Base-by-base conservation (phyloP, 495 filamentous ascomycete genomes). In the Trichoderma orchidacearum region DNA sequence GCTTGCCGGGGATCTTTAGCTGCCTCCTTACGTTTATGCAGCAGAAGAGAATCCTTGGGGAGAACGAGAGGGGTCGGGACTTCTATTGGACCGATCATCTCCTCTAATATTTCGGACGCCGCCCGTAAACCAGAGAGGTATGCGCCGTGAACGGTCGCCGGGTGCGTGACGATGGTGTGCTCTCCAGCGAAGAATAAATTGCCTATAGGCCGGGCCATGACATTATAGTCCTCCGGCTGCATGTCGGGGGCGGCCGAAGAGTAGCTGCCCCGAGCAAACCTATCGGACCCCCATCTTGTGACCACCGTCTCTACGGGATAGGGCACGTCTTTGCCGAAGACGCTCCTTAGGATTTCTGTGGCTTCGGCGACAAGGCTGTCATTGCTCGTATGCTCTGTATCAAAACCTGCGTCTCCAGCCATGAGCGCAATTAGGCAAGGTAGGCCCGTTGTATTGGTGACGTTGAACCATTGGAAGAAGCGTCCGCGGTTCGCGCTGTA, bases 391-490 rank as follows among this genome's bases (percentile, higher is more conserved):
- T 71, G 73, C 69, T 99, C 93, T 1, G 89, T 86, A 59, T 95
- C 82, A 58, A 85, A 83, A 28, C 91, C 94, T n/a, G 93, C 86
- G 63, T 97, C 87, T 18, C 93, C 93, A 38, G 91, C 90, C 94
- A 99, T 96, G 30, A 99, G 80, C 17, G 90, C 94, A 45, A 96
- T 80, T 17, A 98, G 73, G 4, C 87, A 85, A 3, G 93, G 93
- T 30, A 90, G 75, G 5, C 93, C 93, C 51, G 87, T 89, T 2
- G 88, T 94, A 58, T 89, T 86, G 57, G 89, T 83, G 57, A 89
- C 86, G 64, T 99, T 97, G 82, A 95, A 97, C 80, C 95, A 96
- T 61, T 97, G 80, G 63, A 96, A 99, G 72, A 93, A 95, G 9
- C 91, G 84, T 17, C 93, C 93, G 30, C 78, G 70, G 36, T 79